Base-by-base conservation (phyloP, 1,139 yeast genomes). In the Arxiozyma heterogenica region DNA sequence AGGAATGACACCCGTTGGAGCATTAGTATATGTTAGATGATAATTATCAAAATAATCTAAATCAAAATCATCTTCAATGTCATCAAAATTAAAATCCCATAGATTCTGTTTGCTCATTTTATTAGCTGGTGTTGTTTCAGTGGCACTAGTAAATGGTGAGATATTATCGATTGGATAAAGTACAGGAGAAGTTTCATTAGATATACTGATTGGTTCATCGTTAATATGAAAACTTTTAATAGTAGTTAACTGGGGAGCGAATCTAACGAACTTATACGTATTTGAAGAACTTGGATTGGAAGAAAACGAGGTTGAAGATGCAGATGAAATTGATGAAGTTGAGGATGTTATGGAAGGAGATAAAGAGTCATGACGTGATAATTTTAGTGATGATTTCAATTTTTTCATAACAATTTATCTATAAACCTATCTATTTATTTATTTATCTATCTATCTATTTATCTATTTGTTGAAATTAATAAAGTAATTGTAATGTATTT, bases 241-340 rank as follows among this genome's bases (percentile, higher is more conserved):
- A 1, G 65, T 64, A 2, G 69, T 64, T 47, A 67, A 57, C 53
- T 66, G 65, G 3, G 66, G 62, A n/a, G 71, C 70, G 54, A 67
- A 66, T 42, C 69, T 57, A 34, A 67, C 69, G 41, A 57, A 62
- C 51, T 65, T 65, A 25, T 9, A 18, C 30, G 52, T 3, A 62
- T 55, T 38, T 57, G 8, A 58, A 7, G 59, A 52, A 27, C 54
- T 55, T 17, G 61, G 15, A 34, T 34, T 27, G 11, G 30, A 27
- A 27, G 30, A 27, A 27, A 27, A 27, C 8, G 30, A 27, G 5
- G 30, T 27, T 27, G 30, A 27, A 11, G 30, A 34, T 34, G 39
- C 39, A 34, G 39, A 55, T 12, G 62, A 51, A 12, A 51, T 30
- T 21, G 41, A 25, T 6, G 59, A 57, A 25, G 41, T 54, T 27